Percentiles rank a stretch among this genome's conserved stretches.
Conservation (phyloP, 164 flowering plant genomes). For the Magnolia officinalis region DNA sequence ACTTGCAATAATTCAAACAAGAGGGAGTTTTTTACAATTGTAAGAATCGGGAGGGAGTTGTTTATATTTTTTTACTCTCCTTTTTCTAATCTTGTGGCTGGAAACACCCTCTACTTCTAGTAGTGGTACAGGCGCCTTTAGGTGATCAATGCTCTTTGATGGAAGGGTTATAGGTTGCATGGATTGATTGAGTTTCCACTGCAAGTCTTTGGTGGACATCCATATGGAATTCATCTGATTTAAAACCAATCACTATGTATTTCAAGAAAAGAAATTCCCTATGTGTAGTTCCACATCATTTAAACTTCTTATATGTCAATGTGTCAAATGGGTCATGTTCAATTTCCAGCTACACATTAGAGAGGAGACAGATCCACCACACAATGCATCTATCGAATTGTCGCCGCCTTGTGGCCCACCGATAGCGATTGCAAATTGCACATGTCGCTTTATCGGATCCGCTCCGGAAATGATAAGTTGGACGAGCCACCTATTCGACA, state of each 20-base stretch:
- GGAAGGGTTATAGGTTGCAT: no score
- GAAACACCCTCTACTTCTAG: no score
- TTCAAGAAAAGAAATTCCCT: no score
- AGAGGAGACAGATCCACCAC: background rate
- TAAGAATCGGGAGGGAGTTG: no score
- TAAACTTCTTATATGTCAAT: background rate
- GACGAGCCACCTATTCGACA: background rate
- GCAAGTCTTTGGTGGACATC: background rate
- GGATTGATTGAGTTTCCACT: no score
- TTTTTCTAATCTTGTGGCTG: no score
- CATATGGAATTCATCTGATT: background rate
- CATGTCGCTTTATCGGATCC: background rate
- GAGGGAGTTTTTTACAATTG: no score
- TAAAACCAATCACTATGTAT: background rate
- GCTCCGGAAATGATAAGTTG: background rate
- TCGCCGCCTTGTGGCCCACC: background rate
- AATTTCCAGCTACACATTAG: background rate
- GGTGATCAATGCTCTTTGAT: no score
- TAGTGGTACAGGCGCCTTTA: no score
- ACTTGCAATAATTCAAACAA: no score
- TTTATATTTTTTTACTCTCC: no score
- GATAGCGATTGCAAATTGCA: constrained; percentile 5
- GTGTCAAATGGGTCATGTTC: background rate
- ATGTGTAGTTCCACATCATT: no score
- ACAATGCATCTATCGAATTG: background rate